Evolutionary conservation across 306 rosid genomes (phyloP).

Genomic region (Sphenostylis stenocarpa): DNA sequence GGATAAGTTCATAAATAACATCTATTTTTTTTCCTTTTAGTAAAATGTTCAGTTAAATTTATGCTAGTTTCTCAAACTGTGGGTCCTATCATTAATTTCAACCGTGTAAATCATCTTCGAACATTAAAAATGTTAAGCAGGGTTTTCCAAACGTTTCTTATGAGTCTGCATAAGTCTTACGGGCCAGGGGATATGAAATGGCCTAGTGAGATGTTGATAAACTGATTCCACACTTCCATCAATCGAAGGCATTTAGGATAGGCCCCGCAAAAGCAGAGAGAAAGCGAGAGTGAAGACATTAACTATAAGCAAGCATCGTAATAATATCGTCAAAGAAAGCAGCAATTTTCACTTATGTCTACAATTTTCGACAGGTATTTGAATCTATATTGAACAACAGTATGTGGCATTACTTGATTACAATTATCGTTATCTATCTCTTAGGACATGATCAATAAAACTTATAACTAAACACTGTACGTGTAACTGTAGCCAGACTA

Average conservation of each 20-base stretch:
- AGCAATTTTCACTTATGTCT: not conserved
- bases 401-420: not conserved
- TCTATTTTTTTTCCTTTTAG: not conserved
- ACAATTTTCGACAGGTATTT: not conserved
- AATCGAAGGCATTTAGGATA: not conserved
- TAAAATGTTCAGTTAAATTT: not conserved
- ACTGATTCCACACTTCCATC: not conserved
- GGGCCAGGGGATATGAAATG: not conserved
- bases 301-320: not conserved
- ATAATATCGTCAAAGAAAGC: not conserved
- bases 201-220: not conserved
- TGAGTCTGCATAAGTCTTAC: not conserved
- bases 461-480: not conserved
- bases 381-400: not conserved
- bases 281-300: not conserved
- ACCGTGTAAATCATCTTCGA: not conserved
- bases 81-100: not conserved
- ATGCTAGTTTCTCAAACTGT: not conserved
- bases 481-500: not conserved
- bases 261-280: not conserved
- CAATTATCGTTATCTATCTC: not conserved
- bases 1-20: not conserved
- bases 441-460: not conserved
- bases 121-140: not conserved
- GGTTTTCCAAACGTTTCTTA: not conserved